These are phyloP conservation scores for Penicillium sp. DNA, from an alignment of 2,329 filamentous ascomycete species.

Conservation along the genomic window DNA sequence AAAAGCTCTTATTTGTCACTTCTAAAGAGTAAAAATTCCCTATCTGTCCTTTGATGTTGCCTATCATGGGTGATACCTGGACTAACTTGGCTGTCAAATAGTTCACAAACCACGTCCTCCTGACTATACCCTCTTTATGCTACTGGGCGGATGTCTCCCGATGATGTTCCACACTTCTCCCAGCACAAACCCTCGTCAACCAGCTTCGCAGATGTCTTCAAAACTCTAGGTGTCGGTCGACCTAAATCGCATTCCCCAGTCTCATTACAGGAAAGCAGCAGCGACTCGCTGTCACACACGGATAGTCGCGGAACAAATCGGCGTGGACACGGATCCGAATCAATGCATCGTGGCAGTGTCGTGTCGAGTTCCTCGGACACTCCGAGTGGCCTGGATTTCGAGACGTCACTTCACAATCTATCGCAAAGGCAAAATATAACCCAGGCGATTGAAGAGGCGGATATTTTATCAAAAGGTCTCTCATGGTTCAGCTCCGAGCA, in stretches of 20 bases:
- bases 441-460: slow-evolving; percentile 43
- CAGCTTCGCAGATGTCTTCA: slow-evolving; percentile 46
- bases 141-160: slow-evolving; percentile 43
- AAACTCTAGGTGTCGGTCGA: slow-evolving; percentile 42
- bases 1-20: background rate
- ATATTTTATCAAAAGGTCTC: slow-evolving; percentile 34
- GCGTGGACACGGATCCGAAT: slow-evolving; percentile 38
- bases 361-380: slow-evolving; percentile 42
- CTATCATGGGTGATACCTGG: slow-evolving; percentile 5
- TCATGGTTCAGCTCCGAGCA: slow-evolving; percentile 43
- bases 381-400: slow-evolving; percentile 40
- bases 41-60: background rate
- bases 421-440: slow-evolving; percentile 36
- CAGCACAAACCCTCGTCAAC: slow-evolving; percentile 40
- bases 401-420: slow-evolving; percentile 37
- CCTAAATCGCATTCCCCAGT: slow-evolving; percentile 42
- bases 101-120: background rate
- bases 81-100: slow-evolving; percentile 13
- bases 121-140: slow-evolving; percentile 10
- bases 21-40: slow-evolving; percentile 10
- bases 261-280: slow-evolving; percentile 32
- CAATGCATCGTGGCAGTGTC: slow-evolving; percentile 45
- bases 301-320: slow-evolving; percentile 38
- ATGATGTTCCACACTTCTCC: slow-evolving; percentile 40
- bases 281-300: slow-evolving; percentile 32